These are phyloP conservation scores for Neurospora sp. DNA, from an alignment of 495 filamentous ascomycete genomes.

Conservation along the genomic window DNA sequence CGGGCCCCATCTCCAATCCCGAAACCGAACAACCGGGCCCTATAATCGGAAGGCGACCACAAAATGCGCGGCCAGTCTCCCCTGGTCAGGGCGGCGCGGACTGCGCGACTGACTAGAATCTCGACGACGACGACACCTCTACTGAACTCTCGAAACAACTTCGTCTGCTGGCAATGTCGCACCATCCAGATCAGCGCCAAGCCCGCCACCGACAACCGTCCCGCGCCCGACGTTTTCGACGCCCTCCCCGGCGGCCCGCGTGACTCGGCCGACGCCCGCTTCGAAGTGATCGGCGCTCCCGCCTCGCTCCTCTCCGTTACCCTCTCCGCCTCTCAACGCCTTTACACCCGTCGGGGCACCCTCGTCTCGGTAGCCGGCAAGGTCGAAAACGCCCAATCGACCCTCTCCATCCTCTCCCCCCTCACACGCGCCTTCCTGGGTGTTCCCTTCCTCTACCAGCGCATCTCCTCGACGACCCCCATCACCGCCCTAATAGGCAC, in stretches of 20 bases:
- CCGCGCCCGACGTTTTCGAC: slow-evolving; percentile 35
- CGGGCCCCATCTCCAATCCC: not conserved
- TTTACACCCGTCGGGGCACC: slow-evolving; percentile 85
- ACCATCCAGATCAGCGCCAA: slow-evolving; percentile 44
- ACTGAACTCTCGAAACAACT: not conserved
- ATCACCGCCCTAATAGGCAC: slow-evolving; percentile 80
- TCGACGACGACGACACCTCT: not conserved
- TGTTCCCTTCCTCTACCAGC: slow-evolving; percentile 89
- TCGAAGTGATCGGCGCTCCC: slow-evolving; percentile 82
- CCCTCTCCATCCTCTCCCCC: slow-evolving; percentile 77
- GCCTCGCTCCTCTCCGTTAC: slow-evolving; percentile 88
- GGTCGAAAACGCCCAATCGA: slow-evolving; percentile 80
- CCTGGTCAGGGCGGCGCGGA: slow-evolving; percentile 13
- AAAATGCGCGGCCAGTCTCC: slow-evolving; percentile 22
- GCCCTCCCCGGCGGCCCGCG: not conserved
- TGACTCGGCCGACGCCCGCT: slow-evolving; percentile 63
- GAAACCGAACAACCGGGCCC: not conserved
- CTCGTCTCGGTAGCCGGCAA: slow-evolving; percentile 84
- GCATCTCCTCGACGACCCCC: slow-evolving; percentile 74
- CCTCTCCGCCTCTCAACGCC: slow-evolving; percentile 81
- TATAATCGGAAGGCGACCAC: not conserved
- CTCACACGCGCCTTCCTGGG: slow-evolving; percentile 65
- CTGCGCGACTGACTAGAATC: slow-evolving; percentile 1
- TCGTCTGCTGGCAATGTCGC: slow-evolving; percentile 38
- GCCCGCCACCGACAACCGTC: slow-evolving; percentile 39